These are phyloP conservation scores for Wallacemonas collosoma DNA, from an alignment of 208 protist species.

Conservation along the genomic window DNA sequence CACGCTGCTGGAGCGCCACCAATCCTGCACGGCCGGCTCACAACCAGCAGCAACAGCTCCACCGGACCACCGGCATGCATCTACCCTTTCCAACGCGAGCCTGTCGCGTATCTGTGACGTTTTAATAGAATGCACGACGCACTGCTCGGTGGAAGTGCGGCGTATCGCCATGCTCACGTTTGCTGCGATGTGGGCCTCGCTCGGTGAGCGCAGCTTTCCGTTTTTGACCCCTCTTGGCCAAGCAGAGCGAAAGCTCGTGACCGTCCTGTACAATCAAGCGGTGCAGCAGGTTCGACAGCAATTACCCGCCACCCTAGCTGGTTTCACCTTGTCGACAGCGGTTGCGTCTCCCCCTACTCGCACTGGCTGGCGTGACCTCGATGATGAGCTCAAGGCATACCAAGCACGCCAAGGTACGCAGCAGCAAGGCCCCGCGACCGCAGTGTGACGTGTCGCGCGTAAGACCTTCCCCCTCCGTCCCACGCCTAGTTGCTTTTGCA, in stretches of 20 bases:
- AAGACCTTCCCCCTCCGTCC: too few relatives aligned
- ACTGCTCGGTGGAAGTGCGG: conserved; percentile 52
- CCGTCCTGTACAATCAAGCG: conserved; percentile 46
- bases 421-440: neutral
- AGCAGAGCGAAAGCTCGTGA: conserved; percentile 57
- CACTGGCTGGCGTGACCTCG: neutral
- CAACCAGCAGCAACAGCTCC: neutral
- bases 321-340: neutral
- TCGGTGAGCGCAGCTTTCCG: conserved; percentile 38
- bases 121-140: conserved; percentile 33
- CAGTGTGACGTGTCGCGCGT: too few relatives aligned
- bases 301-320: neutral
- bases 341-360: neutral
- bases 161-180: conserved; percentile 25
- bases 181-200: conserved; percentile 38
- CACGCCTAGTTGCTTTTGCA: too few relatives aligned
- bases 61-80: neutral
- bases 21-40: neutral
- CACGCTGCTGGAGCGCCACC: conserved; percentile 33
- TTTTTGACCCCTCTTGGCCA: conserved; percentile 48
- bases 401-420: neutral
- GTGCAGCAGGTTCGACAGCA: neutral
- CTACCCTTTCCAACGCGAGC: conserved; percentile 34
- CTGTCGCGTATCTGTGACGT: conserved; percentile 38
- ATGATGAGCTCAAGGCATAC: conserved; percentile 9